Conservation (phyloP, 106 monocot species). For the Hemerocallis citrina region DNA sequence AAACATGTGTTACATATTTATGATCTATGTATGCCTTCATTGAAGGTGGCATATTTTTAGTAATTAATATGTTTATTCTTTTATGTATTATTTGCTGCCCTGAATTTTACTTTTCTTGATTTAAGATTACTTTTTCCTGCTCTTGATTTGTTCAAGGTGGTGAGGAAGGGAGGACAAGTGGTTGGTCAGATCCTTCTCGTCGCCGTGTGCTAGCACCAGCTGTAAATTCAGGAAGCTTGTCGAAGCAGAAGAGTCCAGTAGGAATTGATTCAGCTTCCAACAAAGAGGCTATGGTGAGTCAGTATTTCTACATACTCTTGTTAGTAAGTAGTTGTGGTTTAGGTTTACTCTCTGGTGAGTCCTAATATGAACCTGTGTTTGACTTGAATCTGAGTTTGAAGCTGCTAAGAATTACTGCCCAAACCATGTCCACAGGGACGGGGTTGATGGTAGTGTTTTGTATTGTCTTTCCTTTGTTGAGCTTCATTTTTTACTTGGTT, state of each 20-base stretch:
- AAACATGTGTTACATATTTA: no score
- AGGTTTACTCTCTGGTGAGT: not conserved
- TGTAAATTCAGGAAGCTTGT: constrained; percentile 45
- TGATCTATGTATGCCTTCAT: no score
- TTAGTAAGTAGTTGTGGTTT: not conserved
- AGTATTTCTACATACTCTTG: not conserved
- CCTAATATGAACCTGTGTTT: no score
- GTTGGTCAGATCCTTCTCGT: constrained; percentile 73
- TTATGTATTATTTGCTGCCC: not conserved
- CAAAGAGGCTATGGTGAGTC: constrained; percentile 76
- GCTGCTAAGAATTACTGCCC: no score
- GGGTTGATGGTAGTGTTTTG: no score
- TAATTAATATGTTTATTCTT: not conserved
- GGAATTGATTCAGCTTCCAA: constrained; percentile 39
- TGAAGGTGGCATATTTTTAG: no score
- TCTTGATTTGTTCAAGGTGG: constrained; percentile 29
- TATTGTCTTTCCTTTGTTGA: no score
- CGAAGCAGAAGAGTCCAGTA: constrained; percentile 72
- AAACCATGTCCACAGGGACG: no score
- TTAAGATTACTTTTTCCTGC: not conserved
- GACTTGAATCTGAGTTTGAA: no score
- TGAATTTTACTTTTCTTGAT: not conserved
- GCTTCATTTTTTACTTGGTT: no score
- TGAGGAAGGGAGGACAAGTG: constrained; percentile 60
- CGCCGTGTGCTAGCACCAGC: constrained; percentile 39